Evolutionary conservation across 1,284 basidiomycete genomes (phyloP).

Genomic region (Apiotrichum veenhuisii): DNA sequence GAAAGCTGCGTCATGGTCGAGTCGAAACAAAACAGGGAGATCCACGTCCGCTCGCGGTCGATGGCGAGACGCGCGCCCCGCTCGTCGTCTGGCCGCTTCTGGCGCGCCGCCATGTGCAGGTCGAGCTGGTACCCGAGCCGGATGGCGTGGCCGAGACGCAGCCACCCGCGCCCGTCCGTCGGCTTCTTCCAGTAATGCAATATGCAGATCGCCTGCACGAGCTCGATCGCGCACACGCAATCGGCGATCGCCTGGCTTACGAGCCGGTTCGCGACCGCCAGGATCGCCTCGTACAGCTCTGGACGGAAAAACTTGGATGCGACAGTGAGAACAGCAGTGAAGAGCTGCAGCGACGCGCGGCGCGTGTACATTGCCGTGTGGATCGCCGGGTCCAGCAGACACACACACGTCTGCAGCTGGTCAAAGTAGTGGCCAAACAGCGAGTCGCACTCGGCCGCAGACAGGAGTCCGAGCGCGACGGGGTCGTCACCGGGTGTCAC

Average conservation of each 20-base stretch:
- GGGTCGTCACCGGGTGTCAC: constrained; percentile 12
- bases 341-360: constrained; percentile 15
- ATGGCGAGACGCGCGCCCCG: constrained; percentile 20
- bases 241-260: constrained; percentile 15
- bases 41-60: constrained; percentile 28
- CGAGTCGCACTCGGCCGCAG: constrained; percentile 22
- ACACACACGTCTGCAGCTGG: constrained; percentile 26
- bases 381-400: constrained; percentile 21
- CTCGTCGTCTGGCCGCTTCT: constrained; percentile 24
- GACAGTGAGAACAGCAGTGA: constrained; percentile 20
- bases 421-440: constrained; percentile 25
- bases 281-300: constrained; percentile 19
- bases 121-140: constrained; percentile 31
- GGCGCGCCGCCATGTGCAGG: constrained; percentile 19
- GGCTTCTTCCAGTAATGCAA: constrained; percentile 26
- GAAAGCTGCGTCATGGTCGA: constrained; percentile 21
- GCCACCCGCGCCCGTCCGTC: constrained; percentile 18
- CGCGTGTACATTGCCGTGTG: constrained; percentile 19
- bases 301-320: constrained; percentile 24
- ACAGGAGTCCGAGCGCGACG: constrained; percentile 15
- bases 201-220: constrained; percentile 25
- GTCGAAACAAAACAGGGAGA: constrained; percentile 24
- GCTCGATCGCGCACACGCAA: constrained; percentile 17
- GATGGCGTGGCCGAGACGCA: constrained; percentile 31
- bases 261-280: constrained; percentile 14